Base-by-base conservation (phyloP, 148 eudicot species). In the Rhododendron mucronatum region DNA sequence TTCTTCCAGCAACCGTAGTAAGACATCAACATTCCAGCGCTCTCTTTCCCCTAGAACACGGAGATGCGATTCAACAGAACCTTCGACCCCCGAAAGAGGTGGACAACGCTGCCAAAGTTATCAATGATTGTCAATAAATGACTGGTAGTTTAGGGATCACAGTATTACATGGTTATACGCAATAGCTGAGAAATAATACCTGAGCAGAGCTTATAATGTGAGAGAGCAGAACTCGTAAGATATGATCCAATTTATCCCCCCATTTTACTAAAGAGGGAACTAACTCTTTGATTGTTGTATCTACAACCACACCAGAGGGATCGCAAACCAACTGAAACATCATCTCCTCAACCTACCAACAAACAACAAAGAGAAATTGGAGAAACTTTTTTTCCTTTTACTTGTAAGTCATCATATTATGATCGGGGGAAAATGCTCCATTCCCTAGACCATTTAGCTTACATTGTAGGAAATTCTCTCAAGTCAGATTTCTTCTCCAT, bases 31-130 rank as follows among this genome's bases (percentile, higher is more conserved):
- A 89, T 90, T 95, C 99, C 99, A 96, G 82, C 99, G 96, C 86
- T 97, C 99, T 85, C 98, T 95, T 91, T 97, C 99, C 80, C 99
- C 99, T 85, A 97, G 90, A 85, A 93, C 98, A 75, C 90, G 94
- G 80, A 97, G 90, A 87, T 95, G 91, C 13, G 99, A 95, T 91
- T 97, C 98, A 82, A 95, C 87, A 85, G 99, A 94, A 86, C 95
- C 98, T 90, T 94, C 98, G 88, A 97, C 98, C 63, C 99, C 99
- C 63, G 99, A 97, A 89, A 97, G 93, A 83, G 99, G 98, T 35
- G 98, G 96, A 87, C 99, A 97, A 28, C 95, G 96, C 99, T 97
- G 96, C 85, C 84, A 80, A 84, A 83, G 26, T 7, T 9, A 59
- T 23, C 47, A 30, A 55, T 39, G 30, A 30, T 4, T 15, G 5